Base-by-base conservation (phyloP, 2,329 filamentous ascomycete species). In the Lachnellula subtilissima region DNA sequence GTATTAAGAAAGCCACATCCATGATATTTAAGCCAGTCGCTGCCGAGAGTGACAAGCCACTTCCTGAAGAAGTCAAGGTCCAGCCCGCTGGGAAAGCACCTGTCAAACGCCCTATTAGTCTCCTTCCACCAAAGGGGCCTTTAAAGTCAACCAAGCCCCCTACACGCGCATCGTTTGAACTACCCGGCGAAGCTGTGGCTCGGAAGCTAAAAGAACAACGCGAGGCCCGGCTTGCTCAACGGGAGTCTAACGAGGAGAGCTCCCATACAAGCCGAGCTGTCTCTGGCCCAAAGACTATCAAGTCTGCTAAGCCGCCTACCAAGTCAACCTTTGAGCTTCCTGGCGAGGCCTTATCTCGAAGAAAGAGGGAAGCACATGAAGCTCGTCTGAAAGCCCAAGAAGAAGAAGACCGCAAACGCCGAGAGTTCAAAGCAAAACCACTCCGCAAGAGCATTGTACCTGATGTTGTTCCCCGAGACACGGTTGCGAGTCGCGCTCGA, bases 401-500 rank as follows among this genome's bases (percentile, higher is more conserved):
- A 63, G 82, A 85, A 61, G 83, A 85, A 61, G 80, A 83, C 58
- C 78, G 74, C 23, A 81, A 76, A 68, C 77, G 78, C 54, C 80
- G 83, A 54, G 81, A 86, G 64, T 86, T 86, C 74, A 87, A 85
- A 68, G 84, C 83, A 5, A 77, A 77, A 37, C 83, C 84, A 17
- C 67, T 82, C 39, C 78, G 78, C 43, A 71, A 74, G 52, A 78
- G 73, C 53, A 66, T 75, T 17, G 70, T 69, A 47, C 60, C 65
- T 19, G 59, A 54, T 28, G 61, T 60, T 52, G 68, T 75, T 5
- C 81, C 82, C 40, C 80, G 83, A 25, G 81, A 83, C 48, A 86
- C 81, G 11, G 69, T 78, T 61, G 72, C 83, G 40, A 86, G 83
- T 68, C 78, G 79, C 37, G 79, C 78, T 43, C 77, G 82, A 35